A percentile compares a stretch with the other conserved stretches of the same genome.
Conservation (phyloP, 2,329 filamentous ascomycete species). For the Colletotrichum orbiculare region DNA sequence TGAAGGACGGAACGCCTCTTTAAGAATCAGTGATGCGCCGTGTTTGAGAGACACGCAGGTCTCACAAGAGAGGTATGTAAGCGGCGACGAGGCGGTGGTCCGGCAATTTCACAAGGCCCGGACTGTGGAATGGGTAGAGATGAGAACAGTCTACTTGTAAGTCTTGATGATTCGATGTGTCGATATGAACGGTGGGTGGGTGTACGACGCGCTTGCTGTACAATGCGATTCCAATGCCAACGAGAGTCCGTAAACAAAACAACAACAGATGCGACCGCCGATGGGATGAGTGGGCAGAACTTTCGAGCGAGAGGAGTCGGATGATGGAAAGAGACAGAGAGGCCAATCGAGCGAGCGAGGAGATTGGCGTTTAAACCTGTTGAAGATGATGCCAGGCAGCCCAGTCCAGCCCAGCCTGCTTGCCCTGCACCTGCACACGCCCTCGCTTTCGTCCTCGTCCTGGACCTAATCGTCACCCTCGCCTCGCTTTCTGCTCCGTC, state of each 20-base stretch:
- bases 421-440: too few relatives aligned
- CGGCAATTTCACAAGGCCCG: slow-evolving; percentile 25
- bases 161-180: neutral
- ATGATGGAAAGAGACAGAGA: slow-evolving; percentile 27
- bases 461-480: too few relatives aligned
- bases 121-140: slow-evolving; percentile 29
- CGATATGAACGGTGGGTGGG: neutral
- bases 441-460: too few relatives aligned
- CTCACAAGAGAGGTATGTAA: slow-evolving; percentile 22
- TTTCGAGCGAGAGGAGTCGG: neutral
- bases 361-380: slow-evolving; percentile 37
- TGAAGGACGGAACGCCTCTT: slow-evolving; percentile 4
- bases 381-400: slow-evolving; percentile 31
- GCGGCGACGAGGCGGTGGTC: slow-evolving; percentile 16
- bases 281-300: neutral
- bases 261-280: slow-evolving; percentile 11
- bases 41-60: slow-evolving; percentile 1
- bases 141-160: slow-evolving; percentile 9
- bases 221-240: slow-evolving; percentile 12
- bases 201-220: slow-evolving; percentile 4
- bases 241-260: slow-evolving; percentile 19
- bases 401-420: slow-evolving; percentile 22
- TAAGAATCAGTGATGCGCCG: neutral
- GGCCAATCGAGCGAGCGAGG: slow-evolving; percentile 19
- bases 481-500: too few relatives aligned